phyloP scores from a whole-genome alignment of 306 rosid species.

The Cucurbita pepo region DNA sequence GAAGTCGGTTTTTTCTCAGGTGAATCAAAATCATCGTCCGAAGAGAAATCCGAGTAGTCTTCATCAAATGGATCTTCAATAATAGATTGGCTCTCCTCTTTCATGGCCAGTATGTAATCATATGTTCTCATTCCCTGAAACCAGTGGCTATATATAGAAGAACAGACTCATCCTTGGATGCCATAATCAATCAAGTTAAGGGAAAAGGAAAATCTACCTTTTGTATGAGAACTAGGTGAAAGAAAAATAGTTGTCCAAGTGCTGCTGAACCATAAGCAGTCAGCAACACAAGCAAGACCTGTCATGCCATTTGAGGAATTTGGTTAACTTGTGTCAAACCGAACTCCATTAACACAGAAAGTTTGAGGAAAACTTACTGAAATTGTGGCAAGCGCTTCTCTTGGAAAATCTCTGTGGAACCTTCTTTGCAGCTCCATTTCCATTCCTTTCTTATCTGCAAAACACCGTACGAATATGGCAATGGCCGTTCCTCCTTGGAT shows the following conservation, averaged over 20 bases:
- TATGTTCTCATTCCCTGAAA: slow-evolving; percentile 88
- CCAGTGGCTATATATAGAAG: background rate
- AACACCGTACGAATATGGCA: slow-evolving; percentile 73
- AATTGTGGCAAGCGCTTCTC: slow-evolving; percentile 63
- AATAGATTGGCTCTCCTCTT: slow-evolving; percentile 48
- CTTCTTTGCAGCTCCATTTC: slow-evolving; percentile 51
- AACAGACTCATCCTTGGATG: background rate
- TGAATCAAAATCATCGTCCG: slow-evolving; percentile 79
- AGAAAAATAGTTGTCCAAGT: slow-evolving; percentile 85
- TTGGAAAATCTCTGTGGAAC: slow-evolving; percentile 52
- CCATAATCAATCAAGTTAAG: background rate
- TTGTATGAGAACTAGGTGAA: slow-evolving; percentile 75
- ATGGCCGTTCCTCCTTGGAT: slow-evolving; percentile 77
- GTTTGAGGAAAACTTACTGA: slow-evolving; percentile 18
- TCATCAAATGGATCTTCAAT: slow-evolving; percentile 45
- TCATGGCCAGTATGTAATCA: slow-evolving; percentile 92
- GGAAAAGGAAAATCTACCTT: slow-evolving; percentile 35
- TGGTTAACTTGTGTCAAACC: background rate
- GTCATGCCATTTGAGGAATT: slow-evolving; percentile 1
- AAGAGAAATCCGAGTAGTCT: slow-evolving; percentile 73
- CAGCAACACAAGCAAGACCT: slow-evolving; percentile 55
- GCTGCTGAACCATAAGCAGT: slow-evolving; percentile 83
- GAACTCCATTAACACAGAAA: background rate
- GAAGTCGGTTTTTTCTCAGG: slow-evolving; percentile 50
- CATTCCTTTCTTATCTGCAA: slow-evolving; percentile 51